Base-by-base conservation (phyloP, 176 grass and related monocot genomes). In the Saccharum officinarum region DNA sequence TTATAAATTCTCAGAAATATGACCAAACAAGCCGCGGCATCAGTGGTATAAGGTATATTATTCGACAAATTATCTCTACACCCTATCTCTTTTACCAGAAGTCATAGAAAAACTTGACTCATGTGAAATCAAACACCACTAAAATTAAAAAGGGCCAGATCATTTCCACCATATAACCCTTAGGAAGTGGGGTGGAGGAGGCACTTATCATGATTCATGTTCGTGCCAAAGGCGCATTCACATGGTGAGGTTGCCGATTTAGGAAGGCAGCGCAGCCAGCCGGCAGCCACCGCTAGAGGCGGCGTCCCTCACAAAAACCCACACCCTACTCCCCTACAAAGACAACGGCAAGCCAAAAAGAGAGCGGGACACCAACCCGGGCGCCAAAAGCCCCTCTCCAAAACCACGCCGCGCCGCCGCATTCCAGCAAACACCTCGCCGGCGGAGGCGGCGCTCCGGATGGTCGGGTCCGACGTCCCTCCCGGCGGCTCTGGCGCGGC, bases 391-490 rank as follows among this genome's bases (percentile, higher is more conserved):
- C 1, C 37, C 34, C 67, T 10, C 52, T 62, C 37, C 84, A 68
- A 82, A 69, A 69, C 78, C 57, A 38, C 83, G 55, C 88, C 83
- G 38, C 74, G 38, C 44, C 71, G 77, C 71, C 1, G 73, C 88
- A 86, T 90, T 83, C 79, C 79, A 22, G 74, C 84, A 66, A 74
- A 79, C 84, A 80, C 69, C 74, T 74, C 75, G 47, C 80, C 89
- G 80, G 80, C 89, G 66, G 54, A 55, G 72, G 49, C 34, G 47
- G 47, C 37, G 49, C 17, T 23, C 67, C 41, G 13, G 67, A 87
- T 90, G 88, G 75, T 46, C 59, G 88, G 67, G 26, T 68, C 84
- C 59, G 88, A 83, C 74, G 16, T 60, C 67, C 46, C 74, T 41
- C 20, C 40, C 22, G 10, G 61, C 10, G 38, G 82, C n/a, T 69